These are phyloP conservation scores for Helianthus tuberosus DNA, from an alignment of 129 eudicot genomes.

Conservation along the genomic window DNA sequence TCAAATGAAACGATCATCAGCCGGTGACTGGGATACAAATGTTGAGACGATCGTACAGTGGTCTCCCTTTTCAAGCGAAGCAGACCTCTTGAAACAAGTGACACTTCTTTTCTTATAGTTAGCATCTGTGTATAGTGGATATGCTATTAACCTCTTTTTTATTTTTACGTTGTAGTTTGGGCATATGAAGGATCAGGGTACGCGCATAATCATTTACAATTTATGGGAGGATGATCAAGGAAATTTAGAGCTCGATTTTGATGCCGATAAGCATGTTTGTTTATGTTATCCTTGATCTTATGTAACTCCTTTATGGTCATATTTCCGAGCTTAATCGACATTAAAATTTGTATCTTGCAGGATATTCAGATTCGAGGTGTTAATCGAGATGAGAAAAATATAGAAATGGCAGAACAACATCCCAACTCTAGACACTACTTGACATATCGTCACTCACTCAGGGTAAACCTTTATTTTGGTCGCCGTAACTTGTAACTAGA, in stretches of 20 bases:
- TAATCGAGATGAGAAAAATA: slow-evolving; percentile 82
- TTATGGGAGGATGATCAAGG: slow-evolving; percentile 98
- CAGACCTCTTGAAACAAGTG: slow-evolving; percentile 80
- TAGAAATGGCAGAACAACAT: slow-evolving; percentile 73
- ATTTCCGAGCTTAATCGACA: not conserved
- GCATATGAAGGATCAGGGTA: slow-evolving; percentile 81
- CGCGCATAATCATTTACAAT: slow-evolving; percentile 83
- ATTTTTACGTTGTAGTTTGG: slow-evolving; percentile 55
- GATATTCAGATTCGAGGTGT: slow-evolving; percentile 98
- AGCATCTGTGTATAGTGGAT: not conserved
- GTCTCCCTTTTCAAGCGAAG: slow-evolving; percentile 93
- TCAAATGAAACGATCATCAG: slow-evolving; percentile 59
- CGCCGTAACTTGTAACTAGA: not conserved
- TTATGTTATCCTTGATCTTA: slow-evolving; percentile 18
- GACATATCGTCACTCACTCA: slow-evolving; percentile 87
- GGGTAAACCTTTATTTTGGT: slow-evolving; percentile 55
- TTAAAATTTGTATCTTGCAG: slow-evolving; percentile 40
- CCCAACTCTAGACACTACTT: slow-evolving; percentile 94
- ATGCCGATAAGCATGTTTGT: slow-evolving; percentile 74
- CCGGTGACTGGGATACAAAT: slow-evolving; percentile 67
- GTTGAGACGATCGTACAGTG: slow-evolving; percentile 69
- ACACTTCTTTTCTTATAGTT: not conserved
- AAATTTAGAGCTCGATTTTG: slow-evolving; percentile 87
- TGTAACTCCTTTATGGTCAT: slow-evolving; percentile 23
- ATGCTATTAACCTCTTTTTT: slow-evolving; percentile 17